Conservation (phyloP, 169 alveolate species). For the Cryptosporidium meleagridis region DNA sequence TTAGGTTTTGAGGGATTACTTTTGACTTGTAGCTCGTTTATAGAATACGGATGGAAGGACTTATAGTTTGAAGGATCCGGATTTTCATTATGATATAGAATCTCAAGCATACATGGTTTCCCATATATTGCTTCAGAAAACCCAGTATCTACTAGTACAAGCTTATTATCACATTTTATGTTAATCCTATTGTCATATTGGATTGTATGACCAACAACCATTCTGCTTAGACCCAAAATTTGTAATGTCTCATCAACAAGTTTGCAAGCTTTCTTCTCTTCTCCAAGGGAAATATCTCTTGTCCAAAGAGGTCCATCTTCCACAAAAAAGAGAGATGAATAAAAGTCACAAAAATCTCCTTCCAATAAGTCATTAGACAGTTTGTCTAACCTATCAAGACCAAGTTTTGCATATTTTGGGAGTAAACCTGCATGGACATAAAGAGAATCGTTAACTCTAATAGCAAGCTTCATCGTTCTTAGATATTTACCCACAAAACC, state of each 20-base stretch:
- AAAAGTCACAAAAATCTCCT: slow-evolving; percentile 19
- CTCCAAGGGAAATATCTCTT: slow-evolving; percentile 64
- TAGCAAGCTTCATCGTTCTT: slow-evolving; percentile 45
- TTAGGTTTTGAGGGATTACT: background rate
- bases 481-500: slow-evolving; percentile 68
- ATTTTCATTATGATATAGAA: background rate
- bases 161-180: slow-evolving; percentile 60
- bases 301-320: slow-evolving; percentile 79
- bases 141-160: slow-evolving; percentile 73
- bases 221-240: slow-evolving; percentile 35
- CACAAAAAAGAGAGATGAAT: slow-evolving; percentile 16
- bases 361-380: slow-evolving; percentile 4
- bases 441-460: slow-evolving; percentile 53
- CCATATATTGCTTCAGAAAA: slow-evolving; percentile 68
- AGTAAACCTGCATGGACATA: slow-evolving; percentile 75
- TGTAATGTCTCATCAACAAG: slow-evolving; percentile 51
- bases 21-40: slow-evolving; percentile 36
- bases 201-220: slow-evolving; percentile 79
- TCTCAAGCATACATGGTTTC: slow-evolving; percentile 50
- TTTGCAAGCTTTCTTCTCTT: slow-evolving; percentile 35
- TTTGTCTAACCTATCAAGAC: slow-evolving; percentile 7
- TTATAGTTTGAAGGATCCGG: background rate
- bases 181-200: slow-evolving; percentile 67
- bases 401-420: slow-evolving; percentile 74
- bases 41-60: slow-evolving; percentile 38